Percentiles rank a stretch among this genome's conserved stretches.
Conservation (phyloP, 2,329 filamentous ascomycete genomes). For the Claviceps sp. region DNA sequence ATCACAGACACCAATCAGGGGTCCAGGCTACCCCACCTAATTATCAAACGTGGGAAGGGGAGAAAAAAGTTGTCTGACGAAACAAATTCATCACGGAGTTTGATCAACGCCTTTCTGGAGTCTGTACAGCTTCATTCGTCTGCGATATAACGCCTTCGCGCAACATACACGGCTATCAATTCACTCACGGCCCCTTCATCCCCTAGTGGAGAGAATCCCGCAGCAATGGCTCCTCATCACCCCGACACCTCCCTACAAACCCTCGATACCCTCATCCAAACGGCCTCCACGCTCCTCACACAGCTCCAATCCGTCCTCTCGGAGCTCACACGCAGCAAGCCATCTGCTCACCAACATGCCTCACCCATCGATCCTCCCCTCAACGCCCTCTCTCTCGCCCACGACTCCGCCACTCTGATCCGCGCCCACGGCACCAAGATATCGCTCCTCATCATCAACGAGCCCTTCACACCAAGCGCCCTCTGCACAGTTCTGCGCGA, state of each 20-base stretch:
- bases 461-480: conserved; percentile 73
- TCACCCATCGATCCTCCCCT: conserved; percentile 15
- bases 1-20: background rate
- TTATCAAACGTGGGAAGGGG: no score
- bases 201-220: background rate
- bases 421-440: conserved; percentile 78
- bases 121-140: no score
- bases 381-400: conserved; percentile 53
- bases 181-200: no score
- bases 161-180: no score
- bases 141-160: no score
- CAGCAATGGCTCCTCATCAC: conserved; percentile 13
- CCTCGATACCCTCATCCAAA: conserved; percentile 25
- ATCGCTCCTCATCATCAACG: conserved; percentile 72
- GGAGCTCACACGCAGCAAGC: conserved; percentile 21
- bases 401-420: conserved; percentile 58
- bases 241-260: conserved; percentile 18
- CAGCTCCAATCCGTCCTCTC: conserved; percentile 29
- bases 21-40: background rate
- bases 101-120: no score
- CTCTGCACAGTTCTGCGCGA: conserved; percentile 57
- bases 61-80: no score
- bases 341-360: conserved; percentile 4
- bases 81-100: no score
- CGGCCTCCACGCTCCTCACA: conserved; percentile 24